Evolutionary conservation across 495 filamentous ascomycete species (phyloP), one percentile per base, ranked within the genome.

Genomic region (Tetracladium marchalianum): DNA sequence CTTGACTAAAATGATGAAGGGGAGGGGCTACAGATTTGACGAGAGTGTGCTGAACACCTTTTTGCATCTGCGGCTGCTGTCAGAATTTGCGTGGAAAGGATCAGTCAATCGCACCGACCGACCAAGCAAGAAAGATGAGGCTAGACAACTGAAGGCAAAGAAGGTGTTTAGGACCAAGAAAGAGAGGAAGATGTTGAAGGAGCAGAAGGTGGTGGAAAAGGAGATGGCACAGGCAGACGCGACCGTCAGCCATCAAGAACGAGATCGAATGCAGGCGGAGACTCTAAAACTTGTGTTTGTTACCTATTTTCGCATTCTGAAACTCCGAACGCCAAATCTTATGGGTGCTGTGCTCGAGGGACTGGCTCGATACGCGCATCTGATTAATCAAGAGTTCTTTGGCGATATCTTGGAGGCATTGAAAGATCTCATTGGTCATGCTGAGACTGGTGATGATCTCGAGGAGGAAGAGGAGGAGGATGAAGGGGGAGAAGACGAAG

Each of bases 341-440:
- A 96, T 96, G 87, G 92, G 90, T 6, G 87, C 89, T 31, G 90
- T 95, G 0, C 70, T 92, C 4, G 88, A 98, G 62, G 92, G 92
- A 40, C 69, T 98, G 22, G 90, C 90, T 40, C 72, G 71, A 61
- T 97, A 95, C 62, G 81, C 89, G 13, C 92, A 95, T 60, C 70
- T 98, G 13, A 96, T 98, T 70, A 98, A 98, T 67, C 84, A 96
- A 57, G 82, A 97, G 59, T 95, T 97, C 70, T 98, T 98, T 61
- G 92, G 92, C 16, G 92, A 96, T 62, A 68, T 98, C 32, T 78
- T 98, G 15, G 93, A 96, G 58, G 89, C 87, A 7, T 69, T 98
- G 22, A 92, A 92, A 61, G 93, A 96, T 46, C 73, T 98, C 11
- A 90, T 96, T 52, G 71, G 71, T 9, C 73, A 85, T 47, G 78